Evolutionary conservation across 2,329 filamentous ascomycete genomes (phyloP).

Genomic region (Fusarium brevicatenulatum): DNA sequence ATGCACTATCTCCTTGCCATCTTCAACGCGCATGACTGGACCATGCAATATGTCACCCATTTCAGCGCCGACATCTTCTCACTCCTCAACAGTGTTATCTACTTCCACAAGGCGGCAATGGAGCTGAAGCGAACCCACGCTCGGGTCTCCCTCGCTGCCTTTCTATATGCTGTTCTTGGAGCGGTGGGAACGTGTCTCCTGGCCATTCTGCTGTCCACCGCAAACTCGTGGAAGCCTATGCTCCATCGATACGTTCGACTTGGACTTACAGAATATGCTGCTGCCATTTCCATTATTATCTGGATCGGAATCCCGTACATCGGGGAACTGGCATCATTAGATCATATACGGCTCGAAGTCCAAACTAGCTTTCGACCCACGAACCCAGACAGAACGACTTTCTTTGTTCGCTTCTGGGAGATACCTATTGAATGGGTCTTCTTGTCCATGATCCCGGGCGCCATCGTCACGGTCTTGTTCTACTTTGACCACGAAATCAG

Average conservation of each 20-base stretch:
- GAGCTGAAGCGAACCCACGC: slow-evolving; percentile 69
- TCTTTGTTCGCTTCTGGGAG: slow-evolving; percentile 73
- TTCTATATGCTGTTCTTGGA: slow-evolving; percentile 72
- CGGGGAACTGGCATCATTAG: slow-evolving; percentile 66
- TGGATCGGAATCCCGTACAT: slow-evolving; percentile 72
- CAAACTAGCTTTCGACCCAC: slow-evolving; percentile 67
- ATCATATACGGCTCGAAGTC: slow-evolving; percentile 67
- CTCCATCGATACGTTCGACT: slow-evolving; percentile 71
- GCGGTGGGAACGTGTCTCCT: slow-evolving; percentile 71
- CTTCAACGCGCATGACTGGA: slow-evolving; percentile 76
- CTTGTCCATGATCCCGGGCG: slow-evolving; percentile 68
- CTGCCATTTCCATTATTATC: slow-evolving; percentile 72
- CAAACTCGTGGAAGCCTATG: slow-evolving; percentile 68
- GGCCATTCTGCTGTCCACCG: slow-evolving; percentile 69
- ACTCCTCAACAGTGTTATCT: slow-evolving; percentile 73
- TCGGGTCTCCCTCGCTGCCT: slow-evolving; percentile 67
- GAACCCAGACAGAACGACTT: slow-evolving; percentile 61
- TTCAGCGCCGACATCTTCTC: slow-evolving; percentile 75
- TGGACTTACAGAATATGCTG: slow-evolving; percentile 71
- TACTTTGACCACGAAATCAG: slow-evolving; percentile 77
- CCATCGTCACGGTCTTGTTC: slow-evolving; percentile 74
- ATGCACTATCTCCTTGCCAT: slow-evolving; percentile 72
- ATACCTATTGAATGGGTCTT: slow-evolving; percentile 69
- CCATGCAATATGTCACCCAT: slow-evolving; percentile 75
- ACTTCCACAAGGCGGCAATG: slow-evolving; percentile 74